Evolutionary conservation across 345 rosid genomes (phyloP).

Genomic region (Acer negundo): DNA sequence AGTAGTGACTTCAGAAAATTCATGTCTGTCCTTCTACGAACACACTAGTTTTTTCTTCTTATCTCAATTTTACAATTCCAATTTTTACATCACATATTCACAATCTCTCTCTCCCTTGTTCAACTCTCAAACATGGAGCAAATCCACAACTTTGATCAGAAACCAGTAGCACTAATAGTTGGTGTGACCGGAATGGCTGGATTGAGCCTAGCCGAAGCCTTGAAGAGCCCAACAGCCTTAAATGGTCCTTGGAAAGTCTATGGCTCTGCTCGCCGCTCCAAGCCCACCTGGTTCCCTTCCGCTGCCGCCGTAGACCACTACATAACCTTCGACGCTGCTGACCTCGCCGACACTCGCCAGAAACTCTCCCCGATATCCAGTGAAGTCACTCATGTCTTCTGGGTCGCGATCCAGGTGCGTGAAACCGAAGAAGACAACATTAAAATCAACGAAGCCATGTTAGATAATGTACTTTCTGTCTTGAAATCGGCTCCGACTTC

Average conservation of each 20-base stretch:
- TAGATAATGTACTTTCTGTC: conserved; percentile 25
- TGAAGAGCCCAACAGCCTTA: conserved; percentile 26
- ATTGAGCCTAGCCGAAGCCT: conserved; percentile 36
- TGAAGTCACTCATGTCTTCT: conserved; percentile 37
- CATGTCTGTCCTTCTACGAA: too few species aligned
- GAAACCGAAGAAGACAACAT: conserved; percentile 25
- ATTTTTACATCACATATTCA: neutral
- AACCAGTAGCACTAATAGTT: conserved; percentile 29
- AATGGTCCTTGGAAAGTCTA: conserved; percentile 41
- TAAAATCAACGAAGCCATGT: conserved; percentile 21
- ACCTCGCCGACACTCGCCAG: neutral
- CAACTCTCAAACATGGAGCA: conserved; percentile 12
- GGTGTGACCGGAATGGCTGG: conserved; percentile 53
- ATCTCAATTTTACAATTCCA: too few species aligned
- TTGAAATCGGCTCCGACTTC: conserved; percentile 17
- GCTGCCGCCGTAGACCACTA: conserved; percentile 10
- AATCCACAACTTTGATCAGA: neutral
- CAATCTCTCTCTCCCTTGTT: neutral
- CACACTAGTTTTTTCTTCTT: too few species aligned
- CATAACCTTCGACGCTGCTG: conserved; percentile 24
- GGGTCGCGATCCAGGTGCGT: conserved; percentile 32
- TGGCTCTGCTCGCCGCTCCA: conserved; percentile 29
- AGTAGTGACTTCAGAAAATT: too few species aligned
- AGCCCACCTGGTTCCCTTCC: conserved; percentile 41
- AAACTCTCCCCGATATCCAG: conserved; percentile 18